Conservation (phyloP, 179 eudicot species). For the Silene vulgaris region DNA sequence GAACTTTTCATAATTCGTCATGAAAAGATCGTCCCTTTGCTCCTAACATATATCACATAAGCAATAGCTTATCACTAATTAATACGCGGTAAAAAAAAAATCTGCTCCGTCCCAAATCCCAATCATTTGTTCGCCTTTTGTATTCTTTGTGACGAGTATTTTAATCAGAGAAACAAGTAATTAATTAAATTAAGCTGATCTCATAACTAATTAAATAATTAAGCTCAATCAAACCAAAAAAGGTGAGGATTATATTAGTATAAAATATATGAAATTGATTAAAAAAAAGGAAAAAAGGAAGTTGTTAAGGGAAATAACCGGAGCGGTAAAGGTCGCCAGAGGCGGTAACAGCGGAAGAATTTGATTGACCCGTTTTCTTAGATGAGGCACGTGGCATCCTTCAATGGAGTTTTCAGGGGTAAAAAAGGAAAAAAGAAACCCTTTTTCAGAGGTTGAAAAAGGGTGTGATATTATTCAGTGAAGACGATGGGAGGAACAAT, state of each 20-base stretch:
- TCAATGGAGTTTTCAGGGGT: background rate
- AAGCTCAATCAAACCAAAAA: background rate
- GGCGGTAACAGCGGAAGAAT: slow-evolving; percentile 47
- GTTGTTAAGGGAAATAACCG: slow-evolving; percentile 31
- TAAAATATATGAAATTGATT: background rate
- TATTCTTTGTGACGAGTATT: too few species aligned
- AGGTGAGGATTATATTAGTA: background rate
- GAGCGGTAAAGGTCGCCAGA: slow-evolving; percentile 62
- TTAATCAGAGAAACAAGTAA: too few species aligned
- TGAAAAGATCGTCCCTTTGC: too few species aligned
- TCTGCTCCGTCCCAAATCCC: too few species aligned
- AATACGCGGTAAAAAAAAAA: too few species aligned
- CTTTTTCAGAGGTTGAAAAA: slow-evolving; percentile 12
- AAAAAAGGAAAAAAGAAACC: background rate
- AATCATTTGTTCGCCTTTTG: too few species aligned
- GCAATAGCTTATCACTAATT: too few species aligned
- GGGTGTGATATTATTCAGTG: background rate
- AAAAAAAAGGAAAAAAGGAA: background rate
- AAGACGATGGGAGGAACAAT: background rate
- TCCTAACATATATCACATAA: too few species aligned
- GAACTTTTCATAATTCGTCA: too few species aligned
- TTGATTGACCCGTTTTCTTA: slow-evolving; percentile 56
- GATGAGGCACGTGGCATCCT: slow-evolving; percentile 77
- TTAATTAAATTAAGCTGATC: background rate
- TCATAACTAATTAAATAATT: background rate